Base-by-base conservation (phyloP, 2,329 filamentous ascomycete genomes). In the Pleoardoris graminearum region DNA sequence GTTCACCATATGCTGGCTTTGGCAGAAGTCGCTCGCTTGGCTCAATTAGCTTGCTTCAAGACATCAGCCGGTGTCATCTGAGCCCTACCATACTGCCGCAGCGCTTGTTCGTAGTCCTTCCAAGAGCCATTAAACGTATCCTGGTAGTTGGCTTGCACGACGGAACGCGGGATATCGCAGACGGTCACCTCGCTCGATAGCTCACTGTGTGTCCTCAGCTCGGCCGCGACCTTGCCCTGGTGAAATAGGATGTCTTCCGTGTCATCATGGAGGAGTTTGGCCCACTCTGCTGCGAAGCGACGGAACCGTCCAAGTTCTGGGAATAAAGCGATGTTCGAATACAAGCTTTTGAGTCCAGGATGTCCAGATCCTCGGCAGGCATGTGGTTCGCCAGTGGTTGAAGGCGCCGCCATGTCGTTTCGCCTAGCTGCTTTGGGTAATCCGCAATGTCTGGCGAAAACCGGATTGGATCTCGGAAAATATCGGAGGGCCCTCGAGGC, bases 1-100 rank as follows among this genome's bases (percentile, higher is more conserved):
- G 1, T 57, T 48, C 48, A 55, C 43, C 11, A 59, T 37, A n/a
- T 53, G 22, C 22, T 47, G 19, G 19, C 44, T 52, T 51, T 53
- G 30, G 37, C 53, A 54, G 3, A 59, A 39, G 1, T 36, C 47
- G 12, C 51, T 10, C 11, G 47, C 55, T 58, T 21, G 12, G 5
- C 6, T 25, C 3, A 12, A 25, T 39, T 6, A 39, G 37, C 3
- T 12, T 12, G 35, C n/a, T n/a, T n/a, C n/a, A n/a, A n/a, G n/a
- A n/a, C n/a, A n/a, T n/a, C n/a, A n/a, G n/a, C n/a, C n/a, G n/a
- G n/a, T n/a, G n/a, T n/a, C n/a, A n/a, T n/a, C n/a, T n/a, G n/a
- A n/a, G n/a, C n/a, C n/a, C n/a, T 43, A 30, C 39, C 39, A 10
- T 43, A 19, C 22, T 43, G 23, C 10, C 39, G 39, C 27, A 43